These are phyloP conservation scores for Plasmodium vinckei DNA, from an alignment of 169 alveolate genomes.

Conservation along the genomic window DNA sequence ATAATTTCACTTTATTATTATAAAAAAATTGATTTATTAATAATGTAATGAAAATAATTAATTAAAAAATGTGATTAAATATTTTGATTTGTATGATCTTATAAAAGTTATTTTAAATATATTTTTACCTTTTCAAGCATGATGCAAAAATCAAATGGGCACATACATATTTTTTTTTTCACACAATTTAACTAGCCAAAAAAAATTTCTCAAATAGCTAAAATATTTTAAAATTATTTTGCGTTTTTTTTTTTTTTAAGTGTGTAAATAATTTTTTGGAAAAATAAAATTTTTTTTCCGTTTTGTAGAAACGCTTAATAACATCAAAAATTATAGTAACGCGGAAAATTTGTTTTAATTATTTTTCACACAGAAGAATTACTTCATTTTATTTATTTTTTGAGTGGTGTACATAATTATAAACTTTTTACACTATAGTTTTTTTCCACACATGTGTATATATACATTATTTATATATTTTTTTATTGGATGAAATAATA, in stretches of 20 bases:
- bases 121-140: neutral
- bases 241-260: neutral
- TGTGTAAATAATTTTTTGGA: neutral
- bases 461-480: conserved; percentile 9
- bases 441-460: conserved; percentile 14
- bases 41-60: too few relatives aligned
- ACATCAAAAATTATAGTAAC: neutral
- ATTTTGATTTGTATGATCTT: too few relatives aligned
- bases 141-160: neutral
- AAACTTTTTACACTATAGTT: neutral
- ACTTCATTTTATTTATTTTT: neutral
- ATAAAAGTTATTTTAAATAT: neutral
- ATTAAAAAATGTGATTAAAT: too few relatives aligned
- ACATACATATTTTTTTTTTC: conserved; percentile 5
- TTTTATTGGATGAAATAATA: conserved; percentile 24
- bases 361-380: neutral
- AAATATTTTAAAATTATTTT: neutral
- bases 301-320: neutral
- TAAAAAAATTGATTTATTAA: too few relatives aligned
- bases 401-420: conserved; percentile 22
- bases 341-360: neutral
- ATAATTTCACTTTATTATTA: too few relatives aligned
- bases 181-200: neutral
- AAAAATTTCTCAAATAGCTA: neutral
- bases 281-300: neutral